Evolutionary conservation across 2,329 filamentous ascomycete genomes (phyloP).

Genomic region (Talaromyces amestolkiae): DNA sequence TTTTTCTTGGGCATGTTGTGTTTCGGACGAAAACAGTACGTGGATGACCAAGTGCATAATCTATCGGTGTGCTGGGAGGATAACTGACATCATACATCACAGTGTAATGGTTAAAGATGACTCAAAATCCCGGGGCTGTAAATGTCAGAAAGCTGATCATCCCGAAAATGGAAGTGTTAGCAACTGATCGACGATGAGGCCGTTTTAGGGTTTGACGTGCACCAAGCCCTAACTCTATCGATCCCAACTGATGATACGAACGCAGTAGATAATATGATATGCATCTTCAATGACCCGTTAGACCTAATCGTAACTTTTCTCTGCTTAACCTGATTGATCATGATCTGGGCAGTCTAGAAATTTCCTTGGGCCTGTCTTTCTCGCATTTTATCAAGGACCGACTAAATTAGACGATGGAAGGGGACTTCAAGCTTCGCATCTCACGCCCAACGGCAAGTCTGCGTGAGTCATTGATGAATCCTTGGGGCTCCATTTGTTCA

Average conservation of each 20-base stretch:
- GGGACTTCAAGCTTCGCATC: neutral
- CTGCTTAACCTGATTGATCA: neutral
- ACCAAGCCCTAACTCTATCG: constrained; percentile 12
- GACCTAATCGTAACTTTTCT: neutral
- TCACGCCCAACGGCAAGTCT: neutral
- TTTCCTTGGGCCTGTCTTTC: neutral
- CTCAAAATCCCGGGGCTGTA: neutral
- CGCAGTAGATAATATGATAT: neutral
- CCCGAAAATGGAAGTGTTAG: too few relatives aligned
- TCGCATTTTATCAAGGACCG: neutral
- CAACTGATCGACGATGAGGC: neutral
- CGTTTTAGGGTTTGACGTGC: neutral
- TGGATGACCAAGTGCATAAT: neutral
- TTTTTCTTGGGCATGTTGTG: neutral
- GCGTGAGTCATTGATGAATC: neutral
- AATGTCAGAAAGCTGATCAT: neutral
- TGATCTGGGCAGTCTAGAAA: constrained; percentile 2
- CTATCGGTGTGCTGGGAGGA: neutral
- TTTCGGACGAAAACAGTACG: neutral
- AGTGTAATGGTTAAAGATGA: neutral
- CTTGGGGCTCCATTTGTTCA: neutral
- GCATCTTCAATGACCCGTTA: neutral
- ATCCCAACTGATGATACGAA: neutral
- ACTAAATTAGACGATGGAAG: neutral
- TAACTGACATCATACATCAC: neutral